phyloP scores from a whole-genome alignment of 2,329 filamentous ascomycete genomes.

The Penicillium rolfsii region DNA sequence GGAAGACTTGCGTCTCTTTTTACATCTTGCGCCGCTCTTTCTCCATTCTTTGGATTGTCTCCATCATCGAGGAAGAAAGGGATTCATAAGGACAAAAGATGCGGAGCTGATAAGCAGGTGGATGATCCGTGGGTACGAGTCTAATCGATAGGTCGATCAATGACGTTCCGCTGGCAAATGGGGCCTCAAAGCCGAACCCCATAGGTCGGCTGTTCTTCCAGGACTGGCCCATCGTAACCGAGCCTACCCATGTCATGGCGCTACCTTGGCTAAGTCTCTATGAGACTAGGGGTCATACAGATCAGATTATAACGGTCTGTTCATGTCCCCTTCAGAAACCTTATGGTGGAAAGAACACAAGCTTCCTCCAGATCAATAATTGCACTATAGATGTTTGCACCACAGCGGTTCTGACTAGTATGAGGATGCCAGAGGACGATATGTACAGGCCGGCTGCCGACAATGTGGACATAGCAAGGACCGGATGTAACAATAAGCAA shows the following conservation, averaged over 20 bases:
- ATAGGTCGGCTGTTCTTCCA: background rate
- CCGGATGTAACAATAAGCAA: conserved; percentile 1
- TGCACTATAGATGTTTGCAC: conserved; percentile 12
- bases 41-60: background rate
- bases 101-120: conserved; percentile 6
- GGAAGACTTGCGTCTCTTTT: background rate
- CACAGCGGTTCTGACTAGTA: conserved; percentile 4
- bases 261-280: background rate
- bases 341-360: background rate
- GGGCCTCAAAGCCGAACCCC: background rate
- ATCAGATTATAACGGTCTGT: background rate
- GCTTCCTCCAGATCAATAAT: conserved; percentile 7
- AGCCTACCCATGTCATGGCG: background rate
- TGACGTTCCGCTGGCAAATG: conserved; percentile 1
- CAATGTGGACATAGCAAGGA: conserved; percentile 14
- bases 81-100: background rate
- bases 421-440: conserved; percentile 23
- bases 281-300: background rate
- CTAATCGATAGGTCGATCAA: conserved; percentile 2
- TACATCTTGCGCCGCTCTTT: background rate
- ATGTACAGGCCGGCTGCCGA: conserved; percentile 25
- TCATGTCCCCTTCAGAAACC: background rate
- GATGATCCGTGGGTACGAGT: background rate
- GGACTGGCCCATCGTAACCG: too few species aligned
- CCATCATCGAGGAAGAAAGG: background rate